Base-by-base conservation (phyloP, 148 eudicot genomes). In the Spergularia bocconei region DNA sequence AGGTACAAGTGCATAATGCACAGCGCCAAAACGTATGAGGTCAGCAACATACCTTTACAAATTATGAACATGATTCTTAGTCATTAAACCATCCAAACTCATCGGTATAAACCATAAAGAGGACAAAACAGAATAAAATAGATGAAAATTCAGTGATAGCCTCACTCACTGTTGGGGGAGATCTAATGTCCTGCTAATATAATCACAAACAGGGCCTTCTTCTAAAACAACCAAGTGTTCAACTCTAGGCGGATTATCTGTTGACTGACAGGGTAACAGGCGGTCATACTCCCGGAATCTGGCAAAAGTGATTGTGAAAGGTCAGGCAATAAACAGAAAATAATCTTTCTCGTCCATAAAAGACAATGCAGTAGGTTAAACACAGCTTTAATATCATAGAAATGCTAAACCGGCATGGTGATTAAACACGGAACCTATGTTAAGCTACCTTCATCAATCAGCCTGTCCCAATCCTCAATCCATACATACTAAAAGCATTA, bases 11-110 rank as follows among this genome's bases (percentile, higher is more conserved):
- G 99, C 99, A 78, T 87, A 90, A 82, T 89, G 86, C 56, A 95
- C 93, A 75, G 99, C 94, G 81, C 99, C 99, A 85, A 95, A 92
- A 41, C 79, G 91, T 83, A 95, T 95, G 57, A 95, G 96, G 75
- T 95, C 98, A 81, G 90, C 88, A 86, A 92, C 98, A 89, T 83
- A 95, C 86, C 99, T 95, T 84, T 78, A 78, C 56, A 44, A 54
- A 79, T 41, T 57, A 83, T 81, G 74, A n/a, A 70, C 13, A 52
- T 8, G 54, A 74, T n/a, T 75, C 79, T 66, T 39, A 79, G 29
- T 81, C 77, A 58, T 81, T 60, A 11, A 9, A 63, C 0, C 63
- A 23, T 23, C 48, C 38, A 16, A 47, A 17, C 29, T 71, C 65
- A 69, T 70, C 67, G 7, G 63, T 13, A 33, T 60, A n/a, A n/a